Base-by-base conservation (phyloP, 2,329 filamentous ascomycete species). In the Penicillium hordei region DNA sequence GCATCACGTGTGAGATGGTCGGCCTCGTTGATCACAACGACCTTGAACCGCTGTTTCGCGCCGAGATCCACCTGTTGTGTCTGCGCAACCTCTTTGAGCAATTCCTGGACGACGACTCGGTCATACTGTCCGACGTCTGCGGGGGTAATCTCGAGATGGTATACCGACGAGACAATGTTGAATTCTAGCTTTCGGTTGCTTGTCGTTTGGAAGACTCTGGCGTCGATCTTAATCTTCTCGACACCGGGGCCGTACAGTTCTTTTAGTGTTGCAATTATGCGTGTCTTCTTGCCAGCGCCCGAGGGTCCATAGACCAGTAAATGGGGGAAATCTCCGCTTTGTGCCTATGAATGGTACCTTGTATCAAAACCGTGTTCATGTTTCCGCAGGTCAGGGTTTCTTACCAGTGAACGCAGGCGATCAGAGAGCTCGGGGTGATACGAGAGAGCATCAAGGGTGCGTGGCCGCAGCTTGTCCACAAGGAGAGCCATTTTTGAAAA, bases 141-240 rank as follows among this genome's bases (percentile, higher is more conserved):
- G 0, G 94, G 94, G 8, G 94, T 99, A 71, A 99, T 99, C 75
- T 99, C 94, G 68, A 99, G 88, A 76, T 99, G 94, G 78, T 99
- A 99, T 63, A 97, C 87, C 0, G 93, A 97, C 44, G 93, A 88
- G 54, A 99, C 94, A 63, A 99, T 96, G 79, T 97, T 99, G 84
- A 99, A 99, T 78, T 99, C 94, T 68, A 99, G 88, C 78, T 99
- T 99, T 73, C 94, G 91, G 76, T 96, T 97, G 71, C 89, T 89
- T 23, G 87, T 93, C 1, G 94, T 97, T 77, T 96, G 93, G 80
- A 99, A 99, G 58, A 97, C 89, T 63, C 94, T 90, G 13, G 92
- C 91, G 73, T 99, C 94, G 77, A 99, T 97, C 80, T 97, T 97
- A 83, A 99, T 99, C 83, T 97, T 97, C 72, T 99, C 95, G n/a